Conservation (phyloP, 2,329 filamentous ascomycete genomes). For the Aspergillus brunneoviolaceus region DNA sequence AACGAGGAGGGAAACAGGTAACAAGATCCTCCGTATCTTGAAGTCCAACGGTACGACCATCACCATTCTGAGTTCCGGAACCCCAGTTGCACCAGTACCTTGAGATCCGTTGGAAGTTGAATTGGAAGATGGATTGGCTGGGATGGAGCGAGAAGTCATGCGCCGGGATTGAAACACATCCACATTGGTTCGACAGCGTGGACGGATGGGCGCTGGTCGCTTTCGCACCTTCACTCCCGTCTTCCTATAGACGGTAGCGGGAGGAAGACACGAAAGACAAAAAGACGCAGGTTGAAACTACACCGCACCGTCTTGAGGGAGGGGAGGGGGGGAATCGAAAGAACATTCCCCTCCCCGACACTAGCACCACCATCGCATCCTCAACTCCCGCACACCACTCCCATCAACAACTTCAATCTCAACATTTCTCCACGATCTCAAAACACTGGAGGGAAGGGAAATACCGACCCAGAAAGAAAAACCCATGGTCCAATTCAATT, state of each 20-base stretch:
- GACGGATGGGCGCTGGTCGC: not conserved
- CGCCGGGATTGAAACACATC: not conserved
- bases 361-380: not conserved
- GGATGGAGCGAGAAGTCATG: not conserved
- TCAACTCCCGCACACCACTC: not conserved
- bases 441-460: not conserved
- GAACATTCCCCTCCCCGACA: not conserved
- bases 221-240: not conserved
- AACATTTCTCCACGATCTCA: not conserved
- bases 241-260: not conserved
- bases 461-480: not conserved
- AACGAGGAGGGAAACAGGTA: conserved; percentile 62
- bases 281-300: not conserved
- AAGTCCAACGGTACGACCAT: conserved; percentile 84
- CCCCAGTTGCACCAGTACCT: conserved; percentile 5
- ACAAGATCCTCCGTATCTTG: conserved; percentile 99
- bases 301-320: not conserved
- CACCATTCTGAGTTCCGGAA: conserved; percentile 16
- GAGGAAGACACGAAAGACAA: not conserved
- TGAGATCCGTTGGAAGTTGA: not conserved
- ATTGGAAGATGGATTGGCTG: not conserved
- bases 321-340: not conserved
- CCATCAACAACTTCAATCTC: not conserved
- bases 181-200: not conserved
- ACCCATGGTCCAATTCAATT: not conserved